Base-by-base conservation (phyloP, 805 yeast genomes). In the Cephaloascus albidus region DNA sequence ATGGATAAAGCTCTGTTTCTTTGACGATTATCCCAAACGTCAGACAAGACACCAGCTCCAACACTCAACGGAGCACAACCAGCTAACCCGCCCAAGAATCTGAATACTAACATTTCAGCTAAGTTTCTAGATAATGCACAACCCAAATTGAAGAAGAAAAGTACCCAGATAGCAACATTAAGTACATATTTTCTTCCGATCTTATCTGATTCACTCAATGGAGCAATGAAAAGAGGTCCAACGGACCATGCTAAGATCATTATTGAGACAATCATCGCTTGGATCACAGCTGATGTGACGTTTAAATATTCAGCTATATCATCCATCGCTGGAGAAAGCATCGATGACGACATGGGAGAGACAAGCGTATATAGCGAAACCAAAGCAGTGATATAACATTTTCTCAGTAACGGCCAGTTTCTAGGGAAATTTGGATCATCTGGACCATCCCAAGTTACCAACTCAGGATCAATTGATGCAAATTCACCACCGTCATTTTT, bases 221-320 rank as follows among this genome's bases (percentile, higher is more conserved):
- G 89, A 1, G 85, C 81, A 41, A 79, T 61, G 26, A 81, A 49
- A 37, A 82, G 56, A 2, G 88, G 87, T 10, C 82, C 82, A 17
- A 75, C 44, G 0, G 85, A 86, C 69, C 85, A 68, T 1, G 87
- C 85, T 47, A 80, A 64, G n/a, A 82, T 70, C 63, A 76, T 79
- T 28, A 82, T 68, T 0, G 84, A 72, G 3, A 82, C 79, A 20
- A 76, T 72, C 45, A 80, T 58, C 0, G 80, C 63, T 35, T 68
- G 58, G 2, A 78, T 68, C 2, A 68, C 60, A 0, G 61, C 39
- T 33, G 63, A 57, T 3, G 63, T 54, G 33, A 74, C 68, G 37
- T 61, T 55, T 41, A 77, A 70, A 2, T 63, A 65, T 4, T 43
- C 55, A 3, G 75, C 52, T 32, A 81, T 76, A 5, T 62, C 62